Evolutionary conservation across 768 basidiomycete species (phyloP).

Genomic region (Mycena capillaripes): DNA sequence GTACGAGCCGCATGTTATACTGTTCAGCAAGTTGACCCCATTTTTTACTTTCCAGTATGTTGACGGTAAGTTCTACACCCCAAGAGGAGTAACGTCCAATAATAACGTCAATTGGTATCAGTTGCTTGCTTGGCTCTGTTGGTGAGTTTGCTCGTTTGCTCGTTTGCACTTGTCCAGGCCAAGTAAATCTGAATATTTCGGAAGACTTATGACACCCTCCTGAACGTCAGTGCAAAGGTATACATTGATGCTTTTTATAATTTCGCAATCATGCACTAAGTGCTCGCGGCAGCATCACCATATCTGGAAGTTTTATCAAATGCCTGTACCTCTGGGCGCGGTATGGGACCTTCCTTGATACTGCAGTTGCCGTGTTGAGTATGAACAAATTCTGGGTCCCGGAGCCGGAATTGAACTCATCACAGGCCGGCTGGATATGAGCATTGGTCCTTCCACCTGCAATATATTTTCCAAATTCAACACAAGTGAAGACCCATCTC

Average conservation of each 20-base stretch:
- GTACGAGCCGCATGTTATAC: too few species aligned
- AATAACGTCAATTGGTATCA: too few species aligned
- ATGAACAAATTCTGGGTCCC: not conserved
- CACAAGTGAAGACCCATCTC: not conserved
- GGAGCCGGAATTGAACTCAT: not conserved
- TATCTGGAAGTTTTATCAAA: not conserved
- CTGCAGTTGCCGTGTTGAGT: not conserved
- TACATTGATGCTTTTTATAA: not conserved
- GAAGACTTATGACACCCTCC: not conserved
- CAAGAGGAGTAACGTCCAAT: too few species aligned
- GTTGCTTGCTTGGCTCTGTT: not conserved
- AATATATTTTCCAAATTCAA: not conserved
- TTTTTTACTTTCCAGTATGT: too few species aligned
- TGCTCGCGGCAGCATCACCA: not conserved
- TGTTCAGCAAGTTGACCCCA: too few species aligned
- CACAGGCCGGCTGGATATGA: not conserved
- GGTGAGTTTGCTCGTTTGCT: not conserved
- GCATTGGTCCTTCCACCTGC: not conserved
- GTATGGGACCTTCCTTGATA: not conserved
- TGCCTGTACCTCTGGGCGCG: too few species aligned
- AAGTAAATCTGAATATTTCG: not conserved
- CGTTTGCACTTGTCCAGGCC: too few species aligned
- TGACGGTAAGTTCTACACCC: too few species aligned
- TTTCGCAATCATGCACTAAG: not conserved
- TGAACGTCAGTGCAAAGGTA: not conserved